Evolutionary conservation across 768 basidiomycete species (phyloP).

Genomic region (Auriscalpium microsporum): DNA sequence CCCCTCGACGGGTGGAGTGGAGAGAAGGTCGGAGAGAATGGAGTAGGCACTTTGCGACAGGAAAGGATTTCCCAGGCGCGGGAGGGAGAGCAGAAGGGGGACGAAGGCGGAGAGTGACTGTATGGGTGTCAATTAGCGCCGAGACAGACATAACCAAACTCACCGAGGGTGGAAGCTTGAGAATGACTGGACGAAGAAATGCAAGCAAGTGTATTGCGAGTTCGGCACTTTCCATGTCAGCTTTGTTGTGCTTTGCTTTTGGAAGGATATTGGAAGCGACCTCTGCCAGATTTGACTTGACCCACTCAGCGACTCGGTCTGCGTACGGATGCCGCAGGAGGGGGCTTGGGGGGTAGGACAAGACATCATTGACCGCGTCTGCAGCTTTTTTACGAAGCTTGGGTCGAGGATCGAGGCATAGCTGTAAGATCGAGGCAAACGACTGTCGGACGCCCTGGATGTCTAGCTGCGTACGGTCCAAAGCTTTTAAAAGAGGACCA

Average conservation of each 20-base stretch:
- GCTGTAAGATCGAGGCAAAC: constrained; percentile 76
- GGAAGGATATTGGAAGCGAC: constrained; percentile 52
- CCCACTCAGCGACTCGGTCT: constrained; percentile 73
- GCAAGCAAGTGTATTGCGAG: constrained; percentile 72
- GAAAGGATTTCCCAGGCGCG: constrained; percentile 82
- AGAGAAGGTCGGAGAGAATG: constrained; percentile 75
- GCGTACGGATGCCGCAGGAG: constrained; percentile 80
- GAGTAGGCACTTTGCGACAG: constrained; percentile 84
- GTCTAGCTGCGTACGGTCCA: constrained; percentile 68
- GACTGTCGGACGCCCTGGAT: constrained; percentile 62
- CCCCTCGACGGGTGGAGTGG: constrained; percentile 41
- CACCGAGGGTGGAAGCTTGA: constrained; percentile 60
- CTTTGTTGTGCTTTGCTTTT: constrained; percentile 50
- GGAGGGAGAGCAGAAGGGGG: constrained; percentile 66
- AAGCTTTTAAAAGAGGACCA: constrained; percentile 54
- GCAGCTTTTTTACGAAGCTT: constrained; percentile 91
- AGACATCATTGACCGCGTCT: constrained; percentile 72
- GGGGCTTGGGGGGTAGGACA: constrained; percentile 71
- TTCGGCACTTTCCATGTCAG: constrained; percentile 54
- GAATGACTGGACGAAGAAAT: constrained; percentile 54
- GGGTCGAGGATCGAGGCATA: constrained; percentile 81
- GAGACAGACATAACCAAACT: constrained; percentile 23
- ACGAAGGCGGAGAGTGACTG: constrained; percentile 70
- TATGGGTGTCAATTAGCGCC: constrained; percentile 7
- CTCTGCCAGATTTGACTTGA: constrained; percentile 55